Percentiles rank a stretch among this genome's conserved stretches.
Conservation (phyloP, 148 eudicot genomes). For the Simmondsia chinensis region DNA sequence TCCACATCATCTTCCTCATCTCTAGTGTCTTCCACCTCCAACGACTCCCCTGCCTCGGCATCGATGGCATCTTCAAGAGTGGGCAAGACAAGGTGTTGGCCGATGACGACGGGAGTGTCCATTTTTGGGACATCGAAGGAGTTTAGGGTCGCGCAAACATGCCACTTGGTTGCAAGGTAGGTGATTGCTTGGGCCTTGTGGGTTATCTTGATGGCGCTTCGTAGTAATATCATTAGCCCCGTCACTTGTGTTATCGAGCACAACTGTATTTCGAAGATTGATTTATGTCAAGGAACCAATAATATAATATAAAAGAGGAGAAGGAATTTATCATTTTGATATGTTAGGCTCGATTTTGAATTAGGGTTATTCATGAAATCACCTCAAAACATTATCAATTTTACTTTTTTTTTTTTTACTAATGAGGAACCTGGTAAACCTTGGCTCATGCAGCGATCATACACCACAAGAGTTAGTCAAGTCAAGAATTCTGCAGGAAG, state of each 20-base stretch:
- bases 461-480: too few relatives aligned
- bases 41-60: constrained; percentile 8
- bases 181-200: constrained; percentile 93
- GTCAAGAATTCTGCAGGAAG: too few relatives aligned
- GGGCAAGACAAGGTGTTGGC: neutral
- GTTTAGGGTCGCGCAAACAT: constrained; percentile 71
- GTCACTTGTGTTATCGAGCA: constrained; percentile 65
- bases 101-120: constrained; percentile 38
- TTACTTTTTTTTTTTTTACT: too few relatives aligned
- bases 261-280: too few relatives aligned
- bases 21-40: constrained; percentile 60
- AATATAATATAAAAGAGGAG: too few relatives aligned
- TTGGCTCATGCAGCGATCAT: too few relatives aligned
- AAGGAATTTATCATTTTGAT: too few relatives aligned
- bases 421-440: too few relatives aligned
- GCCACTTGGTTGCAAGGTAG: constrained; percentile 88
- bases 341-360: too few relatives aligned
- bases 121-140: constrained; percentile 38
- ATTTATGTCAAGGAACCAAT: too few relatives aligned
- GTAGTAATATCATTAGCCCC: constrained; percentile 60
- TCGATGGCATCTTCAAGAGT: neutral
- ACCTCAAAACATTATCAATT: too few relatives aligned
- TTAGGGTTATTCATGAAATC: too few relatives aligned
- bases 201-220: constrained; percentile 87
- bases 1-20: constrained; percentile 83